Base-by-base conservation (phyloP, 805 yeast species). In the Metschnikowia noctiluminum region DNA sequence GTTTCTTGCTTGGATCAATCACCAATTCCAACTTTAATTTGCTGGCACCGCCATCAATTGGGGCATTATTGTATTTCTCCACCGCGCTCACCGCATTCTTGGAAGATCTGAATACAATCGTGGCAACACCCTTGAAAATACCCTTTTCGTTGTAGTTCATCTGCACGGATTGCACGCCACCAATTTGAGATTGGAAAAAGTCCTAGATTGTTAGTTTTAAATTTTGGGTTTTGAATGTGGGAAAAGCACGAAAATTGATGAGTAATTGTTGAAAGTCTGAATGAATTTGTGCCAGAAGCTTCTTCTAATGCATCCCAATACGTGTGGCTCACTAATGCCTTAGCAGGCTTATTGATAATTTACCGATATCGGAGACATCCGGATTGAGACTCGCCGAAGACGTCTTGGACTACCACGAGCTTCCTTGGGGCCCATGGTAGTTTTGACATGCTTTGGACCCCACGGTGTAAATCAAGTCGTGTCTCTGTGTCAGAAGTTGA, bases 111-210 rank as follows among this genome's bases (percentile, higher is more conserved):
- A 94, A 94, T 50, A 84, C 76, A 61, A 94, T 80, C 49, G 94
- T 89, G 54, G 96, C 96, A 73, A 84, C 81, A 70, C 99, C 99
- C 55, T 87, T 87, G 56, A 96, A 89, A 69, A 82, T 82, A 45
- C 98, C 99, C 66, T 79, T 83, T 70, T 85, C 89, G 65, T 89
- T 89, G 77, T 87, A 94, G 60, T 85, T 78, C 62, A 89, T 78
- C 46, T 80, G 73, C 65, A 87, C 85, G 54, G 78, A 77, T 57
- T 73, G 74, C 60, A 92, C 89, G 56, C 90, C 88, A 59, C 99
- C 99, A 57, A 94, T 80, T 71, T 87, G 89, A 52, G 85, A 76
- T 61, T 83, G 80, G 71, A 94, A 91, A 71, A 89, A 94, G 71
- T 89, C 96, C 96, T 90, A 76, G 44, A 60, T 47, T 46, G 70